Percentiles rank a stretch among this genome's conserved stretches.
These are phyloP conservation scores for Candida nonsorbophila DNA, from an alignment of 805 yeast species.

Conservation along the genomic window DNA sequence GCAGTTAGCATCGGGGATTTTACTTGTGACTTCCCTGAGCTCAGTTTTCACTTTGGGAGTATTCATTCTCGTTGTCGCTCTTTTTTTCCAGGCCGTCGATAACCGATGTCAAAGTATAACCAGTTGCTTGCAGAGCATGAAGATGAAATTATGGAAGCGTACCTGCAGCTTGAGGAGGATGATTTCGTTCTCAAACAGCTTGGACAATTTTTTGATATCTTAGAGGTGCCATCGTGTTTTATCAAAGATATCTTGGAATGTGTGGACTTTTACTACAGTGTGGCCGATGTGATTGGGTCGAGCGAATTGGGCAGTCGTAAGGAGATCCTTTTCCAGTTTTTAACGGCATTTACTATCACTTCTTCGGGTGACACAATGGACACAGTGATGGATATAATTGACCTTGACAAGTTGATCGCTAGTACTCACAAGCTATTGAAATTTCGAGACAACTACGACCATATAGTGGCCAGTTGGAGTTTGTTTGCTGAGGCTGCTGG, in stretches of 20 bases:
- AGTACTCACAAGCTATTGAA: conserved; percentile 22
- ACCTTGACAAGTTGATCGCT: conserved; percentile 31
- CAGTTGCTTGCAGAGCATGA: conserved; percentile 23
- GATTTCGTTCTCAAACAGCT: conserved; percentile 25
- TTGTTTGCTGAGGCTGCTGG: conserved; percentile 23
- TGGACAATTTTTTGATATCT: conserved; percentile 15
- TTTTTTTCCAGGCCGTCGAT: not conserved
- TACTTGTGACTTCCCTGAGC: conserved; percentile 28
- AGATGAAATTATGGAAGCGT: conserved; percentile 31
- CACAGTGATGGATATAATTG: conserved; percentile 33
- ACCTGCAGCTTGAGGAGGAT: conserved; percentile 15
- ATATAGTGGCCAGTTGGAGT: conserved; percentile 27
- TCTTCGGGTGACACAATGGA: conserved; percentile 7
- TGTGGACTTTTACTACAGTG: conserved; percentile 31
- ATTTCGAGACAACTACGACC: conserved; percentile 24
- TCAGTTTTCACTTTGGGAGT: conserved; percentile 29
- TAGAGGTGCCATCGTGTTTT: conserved; percentile 27
- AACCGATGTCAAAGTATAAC: not conserved
- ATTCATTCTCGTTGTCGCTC: conserved; percentile 2
- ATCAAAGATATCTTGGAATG: conserved; percentile 24
- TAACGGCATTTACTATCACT: conserved; percentile 25
- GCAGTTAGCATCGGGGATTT: conserved; percentile 26
- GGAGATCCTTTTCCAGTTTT: conserved; percentile 15
- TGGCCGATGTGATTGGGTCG: too few relatives aligned
- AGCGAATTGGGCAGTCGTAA: conserved; percentile 2